phyloP scores from a whole-genome alignment of 2,329 filamentous ascomycete species.

The Myriangium duriaei region DNA sequence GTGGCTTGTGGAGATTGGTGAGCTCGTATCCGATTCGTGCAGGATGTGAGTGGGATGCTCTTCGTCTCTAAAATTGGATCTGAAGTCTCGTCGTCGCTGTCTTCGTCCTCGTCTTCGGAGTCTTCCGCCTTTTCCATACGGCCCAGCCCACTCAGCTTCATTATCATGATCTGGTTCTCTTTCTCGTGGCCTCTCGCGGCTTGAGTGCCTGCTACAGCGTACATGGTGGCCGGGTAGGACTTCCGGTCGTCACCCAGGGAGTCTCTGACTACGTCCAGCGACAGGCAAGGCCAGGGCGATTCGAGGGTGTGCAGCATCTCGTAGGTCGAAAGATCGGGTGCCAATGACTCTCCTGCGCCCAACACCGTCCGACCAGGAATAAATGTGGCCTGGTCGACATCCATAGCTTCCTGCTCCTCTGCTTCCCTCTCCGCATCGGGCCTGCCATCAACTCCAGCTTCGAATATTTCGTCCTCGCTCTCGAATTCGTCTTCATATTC shows the following conservation, averaged over 20 bases:
- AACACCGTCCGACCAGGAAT: constrained; percentile 90
- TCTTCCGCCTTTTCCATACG: constrained; percentile 66
- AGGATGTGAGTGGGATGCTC: constrained; percentile 71
- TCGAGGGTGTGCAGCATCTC: constrained; percentile 93
- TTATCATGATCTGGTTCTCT: constrained; percentile 89
- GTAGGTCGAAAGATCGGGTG: constrained; percentile 88
- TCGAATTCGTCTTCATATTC: constrained; percentile 90
- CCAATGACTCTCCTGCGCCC: constrained; percentile 77
- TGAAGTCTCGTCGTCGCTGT: constrained; percentile 57
- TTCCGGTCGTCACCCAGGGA: constrained; percentile 76
- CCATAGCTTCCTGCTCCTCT: constrained; percentile 78
- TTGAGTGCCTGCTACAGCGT: constrained; percentile 89
- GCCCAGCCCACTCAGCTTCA: constrained; percentile 88
- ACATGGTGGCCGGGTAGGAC: constrained; percentile 90
- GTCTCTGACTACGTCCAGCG: constrained; percentile 85
- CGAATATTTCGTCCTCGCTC: constrained; percentile 82
- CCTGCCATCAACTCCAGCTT: constrained; percentile 84
- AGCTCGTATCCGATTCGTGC: constrained; percentile 84
- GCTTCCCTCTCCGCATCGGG: constrained; percentile 87
- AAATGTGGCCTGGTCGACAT: constrained; percentile 87
- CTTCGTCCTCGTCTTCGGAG: constrained; percentile 55
- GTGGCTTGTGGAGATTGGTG: constrained; percentile 67
- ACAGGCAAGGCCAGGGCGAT: constrained; percentile 93
- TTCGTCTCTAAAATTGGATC: constrained; percentile 92
- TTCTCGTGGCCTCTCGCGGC: constrained; percentile 60